A percentile compares a stretch with the other conserved stretches of the same genome.
phyloP scores from a whole-genome alignment of 306 rosid species.

The Vachellia pachyceras region DNA sequence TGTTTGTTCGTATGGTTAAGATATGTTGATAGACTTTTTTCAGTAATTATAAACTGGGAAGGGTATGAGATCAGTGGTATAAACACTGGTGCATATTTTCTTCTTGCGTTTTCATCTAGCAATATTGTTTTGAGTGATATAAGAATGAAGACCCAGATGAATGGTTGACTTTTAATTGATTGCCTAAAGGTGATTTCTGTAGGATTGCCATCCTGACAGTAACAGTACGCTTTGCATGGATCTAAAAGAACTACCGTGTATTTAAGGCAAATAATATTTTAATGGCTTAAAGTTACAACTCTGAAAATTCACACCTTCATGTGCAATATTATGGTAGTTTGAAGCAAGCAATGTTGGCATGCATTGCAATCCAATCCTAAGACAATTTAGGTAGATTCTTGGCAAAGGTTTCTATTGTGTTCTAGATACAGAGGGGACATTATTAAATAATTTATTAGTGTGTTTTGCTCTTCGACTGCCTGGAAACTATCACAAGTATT shows the following conservation, averaged over 20 bases:
- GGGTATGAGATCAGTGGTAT: background rate
- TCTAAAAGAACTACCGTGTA: background rate
- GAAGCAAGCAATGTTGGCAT: background rate
- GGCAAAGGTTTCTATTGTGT: background rate
- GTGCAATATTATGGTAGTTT: background rate
- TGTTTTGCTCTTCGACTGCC: background rate
- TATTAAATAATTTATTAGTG: background rate
- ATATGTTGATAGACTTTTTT: slow-evolving; percentile 18
- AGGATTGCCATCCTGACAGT: background rate
- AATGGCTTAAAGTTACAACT: background rate
- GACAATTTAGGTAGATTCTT: background rate
- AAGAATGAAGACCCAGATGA: background rate
- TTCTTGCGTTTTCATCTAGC: background rate
- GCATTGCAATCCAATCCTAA: slow-evolving; percentile 16
- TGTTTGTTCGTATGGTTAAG: slow-evolving; percentile 29
- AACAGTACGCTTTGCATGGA: background rate
- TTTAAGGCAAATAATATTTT: background rate
- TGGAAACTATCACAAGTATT: background rate
- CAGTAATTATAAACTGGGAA: slow-evolving; percentile 16
- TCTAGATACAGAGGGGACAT: slow-evolving; percentile 11
- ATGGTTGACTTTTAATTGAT: background rate
- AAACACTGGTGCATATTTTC: background rate
- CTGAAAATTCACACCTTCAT: background rate
- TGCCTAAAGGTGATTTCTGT: background rate
- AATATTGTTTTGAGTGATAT: slow-evolving; percentile 16